Conservation (phyloP, 164 flowering plant species). For the Buxus sempervirens region DNA sequence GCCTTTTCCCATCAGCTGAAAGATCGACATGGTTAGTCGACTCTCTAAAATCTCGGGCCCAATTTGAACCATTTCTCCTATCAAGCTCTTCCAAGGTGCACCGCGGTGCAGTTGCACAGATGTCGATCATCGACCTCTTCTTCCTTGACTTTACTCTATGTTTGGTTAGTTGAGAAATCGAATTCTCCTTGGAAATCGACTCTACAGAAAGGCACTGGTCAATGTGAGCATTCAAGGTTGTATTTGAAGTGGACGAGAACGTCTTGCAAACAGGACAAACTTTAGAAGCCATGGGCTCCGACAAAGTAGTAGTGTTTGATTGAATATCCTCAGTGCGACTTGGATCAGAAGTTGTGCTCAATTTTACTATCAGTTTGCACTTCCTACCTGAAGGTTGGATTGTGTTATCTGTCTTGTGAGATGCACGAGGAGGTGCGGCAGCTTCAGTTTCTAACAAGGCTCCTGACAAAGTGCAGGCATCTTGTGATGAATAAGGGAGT, state of each 20-base stretch:
- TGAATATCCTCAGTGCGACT: constrained; percentile 42
- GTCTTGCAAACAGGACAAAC: constrained; percentile 91
- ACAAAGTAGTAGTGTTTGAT: constrained; percentile 25
- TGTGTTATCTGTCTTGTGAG: constrained; percentile 26
- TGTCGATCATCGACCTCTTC: constrained; percentile 67
- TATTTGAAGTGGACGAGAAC: constrained; percentile 84
- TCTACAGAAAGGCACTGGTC: constrained; percentile 83
- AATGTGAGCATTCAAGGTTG: constrained; percentile 96
- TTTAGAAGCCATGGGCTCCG: constrained; percentile 80
- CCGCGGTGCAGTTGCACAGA: constrained; percentile 50
- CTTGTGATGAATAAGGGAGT: constrained; percentile 19
- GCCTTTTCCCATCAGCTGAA: constrained; percentile 35
- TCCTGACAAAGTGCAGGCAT: constrained; percentile 23
- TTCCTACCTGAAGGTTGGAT: constrained; percentile 36
- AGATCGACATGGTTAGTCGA: constrained; percentile 24
- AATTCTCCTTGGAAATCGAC: constrained; percentile 40
- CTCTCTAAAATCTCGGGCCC: constrained; percentile 44
- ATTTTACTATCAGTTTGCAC: constrained; percentile 52
- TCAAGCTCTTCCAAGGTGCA: constrained; percentile 93
- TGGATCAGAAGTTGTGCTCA: constrained; percentile 32
- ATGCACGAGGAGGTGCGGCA: constrained; percentile 11
- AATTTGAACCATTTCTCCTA: constrained; percentile 71
- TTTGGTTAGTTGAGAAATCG: constrained; percentile 34
- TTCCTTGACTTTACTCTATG: constrained; percentile 67
- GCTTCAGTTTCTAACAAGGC: constrained; percentile 19